Base-by-base conservation (phyloP, 441 rosid species). In the Melianthus villosus region DNA sequence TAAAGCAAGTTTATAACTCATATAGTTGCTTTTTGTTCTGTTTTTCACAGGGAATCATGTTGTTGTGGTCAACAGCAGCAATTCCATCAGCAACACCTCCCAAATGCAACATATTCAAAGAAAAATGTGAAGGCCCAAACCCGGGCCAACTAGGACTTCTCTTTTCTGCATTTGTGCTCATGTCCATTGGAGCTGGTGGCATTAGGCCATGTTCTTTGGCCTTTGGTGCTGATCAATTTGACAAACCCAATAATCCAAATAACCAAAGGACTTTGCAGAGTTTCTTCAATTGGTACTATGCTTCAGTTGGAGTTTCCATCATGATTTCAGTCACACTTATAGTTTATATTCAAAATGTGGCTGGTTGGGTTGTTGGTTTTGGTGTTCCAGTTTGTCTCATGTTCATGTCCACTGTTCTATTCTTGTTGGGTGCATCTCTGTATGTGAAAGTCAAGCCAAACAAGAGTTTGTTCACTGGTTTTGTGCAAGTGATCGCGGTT, bases 151-250 rank as follows among this genome's bases (percentile, higher is more conserved):
- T 34, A 38, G 73, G 69, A 48, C 73, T 25, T 47, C 71, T 25
- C 56, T 86, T 64, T 30, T 57, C 65, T 14, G 64, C 92, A 7
- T 71, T 82, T 19, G 78, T 67, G 4, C 67, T 82, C 42, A 82
- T 86, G 22, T 69, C 97, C 30, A 55, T 70, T 5, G 94, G 94
- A 44, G 84, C 94, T 3, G 97, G 97, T 7, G 97, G 94, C 14
- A 60, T 86, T 54, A 72, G 93, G 59, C 87, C 97, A n/a, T 79
- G 86, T 42, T 79, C 97, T 26, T 43, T 86, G 22, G 94, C 94
- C 33, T 86, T 79, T 56, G 94, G 97, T 26, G 97, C 97, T 36
- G 85, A 86, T 57, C 94, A 86, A 39, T 31, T 82, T 27, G 72
- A 79, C 46, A 65, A 69, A 41, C 73, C 51, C 54, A 73, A 73